These are phyloP conservation scores for Neonectria sp. DNA, from an alignment of 2,329 filamentous ascomycete species.

Conservation along the genomic window DNA sequence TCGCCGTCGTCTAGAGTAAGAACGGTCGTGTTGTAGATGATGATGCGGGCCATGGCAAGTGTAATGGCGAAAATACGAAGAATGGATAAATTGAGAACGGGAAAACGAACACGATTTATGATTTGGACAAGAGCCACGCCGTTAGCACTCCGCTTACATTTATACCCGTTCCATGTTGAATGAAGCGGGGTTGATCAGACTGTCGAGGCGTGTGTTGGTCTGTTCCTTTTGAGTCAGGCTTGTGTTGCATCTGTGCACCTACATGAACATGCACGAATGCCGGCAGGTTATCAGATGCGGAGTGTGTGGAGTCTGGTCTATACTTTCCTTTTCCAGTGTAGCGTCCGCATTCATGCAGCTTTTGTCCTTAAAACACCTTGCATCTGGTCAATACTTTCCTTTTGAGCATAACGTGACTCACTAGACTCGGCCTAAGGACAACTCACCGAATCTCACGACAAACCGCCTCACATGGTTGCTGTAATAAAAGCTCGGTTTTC, in stretches of 20 bases:
- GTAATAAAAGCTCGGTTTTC: not conserved
- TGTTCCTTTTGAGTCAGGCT: too few relatives aligned
- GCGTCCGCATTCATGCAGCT: not conserved
- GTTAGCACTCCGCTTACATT: not conserved
- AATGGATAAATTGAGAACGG: not conserved
- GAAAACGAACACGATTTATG: not conserved
- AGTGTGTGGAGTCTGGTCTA: not conserved
- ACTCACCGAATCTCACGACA: too few relatives aligned
- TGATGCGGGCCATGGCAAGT: constrained; percentile 8
- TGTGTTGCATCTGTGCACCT: not conserved
- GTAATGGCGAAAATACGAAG: not conserved
- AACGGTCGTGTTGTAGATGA: constrained; percentile 25
- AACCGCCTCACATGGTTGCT: not conserved
- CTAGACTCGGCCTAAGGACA: too few relatives aligned
- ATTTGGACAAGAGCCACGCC: too few relatives aligned
- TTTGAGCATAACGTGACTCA: not conserved
- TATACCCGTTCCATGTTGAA: too few relatives aligned
- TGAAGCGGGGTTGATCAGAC: too few relatives aligned
- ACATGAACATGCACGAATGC: too few relatives aligned
- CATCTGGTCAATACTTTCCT: not conserved
- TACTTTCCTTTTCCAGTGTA: not conserved
- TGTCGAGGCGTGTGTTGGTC: too few relatives aligned
- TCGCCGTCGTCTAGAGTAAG: constrained; percentile 15
- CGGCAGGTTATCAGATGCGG: too few relatives aligned
- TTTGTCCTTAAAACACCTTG: too few relatives aligned